Evolutionary conservation across 164 flowering plant genomes (phyloP).

Genomic region (Cinnamomum micranthum): DNA sequence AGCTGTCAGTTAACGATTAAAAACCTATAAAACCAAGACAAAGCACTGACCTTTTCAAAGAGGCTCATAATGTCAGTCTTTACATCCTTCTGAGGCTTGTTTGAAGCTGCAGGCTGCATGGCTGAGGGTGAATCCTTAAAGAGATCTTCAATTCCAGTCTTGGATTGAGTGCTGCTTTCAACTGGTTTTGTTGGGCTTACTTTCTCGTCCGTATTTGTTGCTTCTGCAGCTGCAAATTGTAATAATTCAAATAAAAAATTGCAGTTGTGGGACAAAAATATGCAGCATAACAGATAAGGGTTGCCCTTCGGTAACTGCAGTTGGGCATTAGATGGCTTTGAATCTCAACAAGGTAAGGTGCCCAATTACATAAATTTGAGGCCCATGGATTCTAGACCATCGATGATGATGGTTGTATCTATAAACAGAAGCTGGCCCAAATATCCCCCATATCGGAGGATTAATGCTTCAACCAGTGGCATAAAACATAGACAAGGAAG

Average conservation of each 20-base stretch:
- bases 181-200: slow-evolving; percentile 30
- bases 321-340: background rate
- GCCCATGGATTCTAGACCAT: background rate
- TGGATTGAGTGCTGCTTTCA: slow-evolving; percentile 39
- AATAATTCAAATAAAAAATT: background rate
- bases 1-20: background rate
- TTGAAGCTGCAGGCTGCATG: slow-evolving; percentile 21
- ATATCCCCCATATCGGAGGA: background rate
- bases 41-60: slow-evolving; percentile 70
- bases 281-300: background rate
- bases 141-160: slow-evolving; percentile 65
- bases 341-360: background rate
- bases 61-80: slow-evolving; percentile 95
- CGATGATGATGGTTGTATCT: background rate
- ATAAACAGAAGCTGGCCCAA: background rate
- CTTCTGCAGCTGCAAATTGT: slow-evolving; percentile 61
- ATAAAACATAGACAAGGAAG: background rate
- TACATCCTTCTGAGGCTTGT: slow-evolving; percentile 65
- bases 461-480: background rate
- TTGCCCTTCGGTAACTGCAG: background rate
- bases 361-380: background rate
- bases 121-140: slow-evolving; percentile 51
- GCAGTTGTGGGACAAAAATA: background rate
- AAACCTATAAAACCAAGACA: background rate
- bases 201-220: slow-evolving; percentile 47